Evolutionary conservation across 1,284 basidiomycete genomes (phyloP), one percentile per base, ranked within the genome.

Genomic region (Naganishia cerealis): DNA sequence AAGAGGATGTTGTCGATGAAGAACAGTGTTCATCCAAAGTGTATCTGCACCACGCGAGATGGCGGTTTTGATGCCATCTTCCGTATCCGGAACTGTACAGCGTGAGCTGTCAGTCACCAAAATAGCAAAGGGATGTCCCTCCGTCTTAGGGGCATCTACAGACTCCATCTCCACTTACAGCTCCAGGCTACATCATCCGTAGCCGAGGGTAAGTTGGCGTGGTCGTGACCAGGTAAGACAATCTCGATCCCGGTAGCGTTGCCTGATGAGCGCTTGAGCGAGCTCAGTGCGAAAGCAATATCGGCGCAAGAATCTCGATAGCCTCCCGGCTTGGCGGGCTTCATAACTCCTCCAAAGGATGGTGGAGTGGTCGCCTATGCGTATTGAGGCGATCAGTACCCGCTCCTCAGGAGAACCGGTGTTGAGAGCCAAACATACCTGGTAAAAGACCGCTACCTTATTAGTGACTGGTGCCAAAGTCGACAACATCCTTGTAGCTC

Each of bases 251-350:
- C 39, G 13, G 21, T 26, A 3, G 50, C 26, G 3, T 40, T 52
- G 4, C 16, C 21, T 15, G 50, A 16, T 16, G 50, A 24, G 13
- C 29, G 38, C n/a, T 18, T 38, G 16, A 63, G 36, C 12, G 52
- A 54, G 50, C 55, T 65, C 29, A 77, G 71, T 12, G 67, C 69
- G 59, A 69, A 75, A 33, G 74, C 75, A 33, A 75, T 69, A 58
- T 77, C 76, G 3, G 75, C 75, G 21, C 67, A 58, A 9, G 71
- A 71, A 65, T 77, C 75, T 40, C 72, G 62, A 57, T 77, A 77
- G 2, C 75, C 74, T 73, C 74, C 73, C 18, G 75, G 74, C 57
- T 77, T 77, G 55, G 71, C 63, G 21, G 76, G 73, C 69, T 77
- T 77, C 43, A 57, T 57, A 21, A 75, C 71, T 8, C 75, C 75